phyloP scores from a whole-genome alignment of 116 monocot genomes.

The Dioscorea cayenensis region DNA sequence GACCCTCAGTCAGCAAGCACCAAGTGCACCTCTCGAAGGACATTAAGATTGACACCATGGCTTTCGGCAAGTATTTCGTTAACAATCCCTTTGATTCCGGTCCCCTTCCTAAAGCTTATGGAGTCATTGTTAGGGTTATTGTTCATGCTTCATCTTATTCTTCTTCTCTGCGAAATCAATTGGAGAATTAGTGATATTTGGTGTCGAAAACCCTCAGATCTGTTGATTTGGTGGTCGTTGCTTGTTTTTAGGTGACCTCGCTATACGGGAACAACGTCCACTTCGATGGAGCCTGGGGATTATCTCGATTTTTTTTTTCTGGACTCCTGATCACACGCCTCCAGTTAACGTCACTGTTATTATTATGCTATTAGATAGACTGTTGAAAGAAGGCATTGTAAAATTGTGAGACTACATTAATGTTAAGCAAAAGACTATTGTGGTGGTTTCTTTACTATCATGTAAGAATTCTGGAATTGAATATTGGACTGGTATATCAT shows the following conservation, averaged over 20 bases:
- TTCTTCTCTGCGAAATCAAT: background rate
- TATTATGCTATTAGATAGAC: no score
- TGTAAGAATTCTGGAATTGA: no score
- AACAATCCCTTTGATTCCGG: slow-evolving; percentile 47
- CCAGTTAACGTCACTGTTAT: slow-evolving; percentile 33
- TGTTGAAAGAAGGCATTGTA: no score
- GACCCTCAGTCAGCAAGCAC: slow-evolving; percentile 80
- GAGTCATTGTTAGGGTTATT: slow-evolving; percentile 53
- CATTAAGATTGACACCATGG: slow-evolving; percentile 78
- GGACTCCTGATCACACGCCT: slow-evolving; percentile 80
- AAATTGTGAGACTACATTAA: no score
- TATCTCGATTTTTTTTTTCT: slow-evolving; percentile 89
- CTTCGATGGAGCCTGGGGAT: slow-evolving; percentile 69
- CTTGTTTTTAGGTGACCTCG: slow-evolving; percentile 61
- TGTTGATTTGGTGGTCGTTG: background rate
- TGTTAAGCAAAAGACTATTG: no score
- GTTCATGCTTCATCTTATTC: slow-evolving; percentile 21
- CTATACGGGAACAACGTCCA: slow-evolving; percentile 77
- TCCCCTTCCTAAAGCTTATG: slow-evolving; percentile 72
- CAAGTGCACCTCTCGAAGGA: no score
- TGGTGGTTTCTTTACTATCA: no score
- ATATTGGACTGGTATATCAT: no score
- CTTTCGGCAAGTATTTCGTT: slow-evolving; percentile 85
- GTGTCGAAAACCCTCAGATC: background rate
- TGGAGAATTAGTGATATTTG: background rate